A percentile compares a stretch with the other conserved stretches of the same genome.
These are phyloP conservation scores for Gymnopilus junonius DNA, from an alignment of 768 basidiomycete species.

Conservation along the genomic window DNA sequence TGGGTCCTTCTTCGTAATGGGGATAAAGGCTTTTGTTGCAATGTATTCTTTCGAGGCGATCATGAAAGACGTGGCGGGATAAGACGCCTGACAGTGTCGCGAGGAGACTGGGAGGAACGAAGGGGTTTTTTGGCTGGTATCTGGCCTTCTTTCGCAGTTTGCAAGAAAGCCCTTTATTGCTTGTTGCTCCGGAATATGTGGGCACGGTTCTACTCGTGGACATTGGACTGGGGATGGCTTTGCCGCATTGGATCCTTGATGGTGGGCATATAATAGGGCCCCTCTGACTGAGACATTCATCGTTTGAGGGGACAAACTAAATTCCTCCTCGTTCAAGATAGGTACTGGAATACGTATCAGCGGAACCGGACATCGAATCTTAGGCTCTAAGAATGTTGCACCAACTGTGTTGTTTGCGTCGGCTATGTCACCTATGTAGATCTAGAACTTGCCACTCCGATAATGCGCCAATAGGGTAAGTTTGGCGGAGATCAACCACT, in stretches of 20 bases:
- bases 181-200: neutral
- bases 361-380: neutral
- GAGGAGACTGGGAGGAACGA: neutral
- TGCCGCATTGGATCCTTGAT: neutral
- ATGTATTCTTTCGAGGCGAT: slow-evolving; percentile 2
- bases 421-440: neutral
- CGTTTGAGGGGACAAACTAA: neutral
- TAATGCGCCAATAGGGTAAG: neutral
- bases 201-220: neutral
- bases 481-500: too few species aligned
- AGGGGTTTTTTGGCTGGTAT: neutral
- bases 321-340: neutral
- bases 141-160: neutral
- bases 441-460: neutral
- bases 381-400: neutral
- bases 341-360: neutral
- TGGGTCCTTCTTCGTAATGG: slow-evolving; percentile 2
- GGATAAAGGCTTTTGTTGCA: slow-evolving; percentile 8
- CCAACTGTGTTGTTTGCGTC: neutral
- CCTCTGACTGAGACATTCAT: neutral
- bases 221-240: neutral
- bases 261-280: neutral
- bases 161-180: neutral
- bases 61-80: slow-evolving; percentile 4
- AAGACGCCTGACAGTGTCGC: neutral